These are phyloP conservation scores for Crucibulum laeve DNA, from an alignment of 768 basidiomycete genomes.

Conservation along the genomic window DNA sequence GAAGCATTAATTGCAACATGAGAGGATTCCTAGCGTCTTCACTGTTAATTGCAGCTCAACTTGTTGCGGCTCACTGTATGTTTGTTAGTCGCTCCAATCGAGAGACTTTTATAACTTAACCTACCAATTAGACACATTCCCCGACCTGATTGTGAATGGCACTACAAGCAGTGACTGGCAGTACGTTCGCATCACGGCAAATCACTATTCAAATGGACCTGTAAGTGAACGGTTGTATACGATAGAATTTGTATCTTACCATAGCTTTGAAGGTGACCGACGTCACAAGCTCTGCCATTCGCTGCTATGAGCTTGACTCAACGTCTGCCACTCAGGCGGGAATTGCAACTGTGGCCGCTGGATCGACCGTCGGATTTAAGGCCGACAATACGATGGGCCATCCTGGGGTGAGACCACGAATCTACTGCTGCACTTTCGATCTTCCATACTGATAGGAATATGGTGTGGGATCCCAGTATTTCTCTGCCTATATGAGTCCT, in stretches of 20 bases:
- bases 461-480: conserved; percentile 14
- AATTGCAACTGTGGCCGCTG: conserved; percentile 25
- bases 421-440: neutral
- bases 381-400: conserved; percentile 28
- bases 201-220: conserved; percentile 26
- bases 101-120: too few relatives aligned
- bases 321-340: conserved; percentile 20
- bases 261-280: conserved; percentile 22
- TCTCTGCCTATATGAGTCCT: conserved; percentile 27
- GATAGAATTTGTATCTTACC: neutral
- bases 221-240: conserved; percentile 11
- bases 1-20: too few relatives aligned
- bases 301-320: conserved; percentile 28
- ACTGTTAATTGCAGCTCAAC: too few relatives aligned
- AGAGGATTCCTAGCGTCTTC: too few relatives aligned
- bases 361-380: conserved; percentile 25
- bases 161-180: conserved; percentile 24
- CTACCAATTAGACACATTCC: conserved; percentile 23
- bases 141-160: conserved; percentile 21
- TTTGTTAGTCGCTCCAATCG: too few relatives aligned
- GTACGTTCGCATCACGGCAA: conserved; percentile 31
- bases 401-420: conserved; percentile 20
- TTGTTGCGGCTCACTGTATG: too few relatives aligned
- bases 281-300: conserved; percentile 27
- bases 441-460: neutral